Evolutionary conservation across 768 basidiomycete species (phyloP).

Genomic region (Phylloporus sp.): DNA sequence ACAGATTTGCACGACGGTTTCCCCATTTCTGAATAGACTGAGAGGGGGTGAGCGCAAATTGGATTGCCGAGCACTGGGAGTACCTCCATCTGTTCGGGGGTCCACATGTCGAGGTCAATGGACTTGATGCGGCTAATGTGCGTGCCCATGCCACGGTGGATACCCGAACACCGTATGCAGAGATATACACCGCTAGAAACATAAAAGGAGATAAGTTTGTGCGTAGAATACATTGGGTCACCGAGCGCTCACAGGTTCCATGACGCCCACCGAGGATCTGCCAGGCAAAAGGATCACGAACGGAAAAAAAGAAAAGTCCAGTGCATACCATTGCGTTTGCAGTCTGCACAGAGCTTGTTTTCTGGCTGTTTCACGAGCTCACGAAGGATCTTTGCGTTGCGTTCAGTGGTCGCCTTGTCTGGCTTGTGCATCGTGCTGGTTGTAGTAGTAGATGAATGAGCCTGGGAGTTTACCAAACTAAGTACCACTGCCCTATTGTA

Average conservation of each 20-base stretch:
- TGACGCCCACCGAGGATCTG: conserved; percentile 97
- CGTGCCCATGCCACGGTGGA: conserved; percentile 97
- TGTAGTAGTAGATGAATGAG: neutral
- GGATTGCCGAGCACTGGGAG: conserved; percentile 13
- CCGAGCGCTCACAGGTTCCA: conserved; percentile 77
- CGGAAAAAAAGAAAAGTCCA: fast-evolving
- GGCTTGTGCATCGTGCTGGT: conserved; percentile 43
- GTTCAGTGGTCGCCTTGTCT: conserved; percentile 85
- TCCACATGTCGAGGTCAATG: conserved; percentile 97
- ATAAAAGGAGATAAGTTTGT: neutral
- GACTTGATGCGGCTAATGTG: conserved; percentile 98
- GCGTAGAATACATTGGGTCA: neutral
- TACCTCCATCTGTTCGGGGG: conserved; percentile 95
- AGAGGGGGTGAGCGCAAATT: neutral
- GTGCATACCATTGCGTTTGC: conserved; percentile 88
- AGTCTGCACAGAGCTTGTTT: conserved; percentile 95
- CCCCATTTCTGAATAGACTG: conserved; percentile 93
- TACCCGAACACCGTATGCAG: conserved; percentile 96
- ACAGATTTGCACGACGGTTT: conserved; percentile 85
- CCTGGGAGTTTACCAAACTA: neutral
- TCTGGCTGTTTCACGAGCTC: conserved; percentile 86
- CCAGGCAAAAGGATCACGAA: neutral
- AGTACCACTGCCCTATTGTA: neutral
- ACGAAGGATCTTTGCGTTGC: conserved; percentile 70
- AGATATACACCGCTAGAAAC: conserved; percentile 78